Base-by-base conservation (phyloP, 805 yeast genomes). In the Trichomonascus vanleenenianus region DNA sequence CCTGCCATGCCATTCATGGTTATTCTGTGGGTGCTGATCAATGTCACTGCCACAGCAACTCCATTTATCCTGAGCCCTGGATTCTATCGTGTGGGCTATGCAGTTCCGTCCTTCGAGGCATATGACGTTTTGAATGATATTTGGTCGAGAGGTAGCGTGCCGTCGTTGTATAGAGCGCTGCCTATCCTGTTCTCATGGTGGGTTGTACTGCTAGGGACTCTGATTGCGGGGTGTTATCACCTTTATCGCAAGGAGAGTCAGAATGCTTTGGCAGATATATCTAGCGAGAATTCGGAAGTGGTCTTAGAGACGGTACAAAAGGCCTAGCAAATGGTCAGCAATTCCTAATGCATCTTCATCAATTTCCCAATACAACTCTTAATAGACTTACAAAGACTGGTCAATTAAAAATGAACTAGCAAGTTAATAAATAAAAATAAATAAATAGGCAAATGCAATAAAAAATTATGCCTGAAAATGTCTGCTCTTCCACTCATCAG, bases 401-500 rank as follows among this genome's bases (percentile, higher is more conserved):
- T 22, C 27, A 22, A 22, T n/a, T n/a, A n/a, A n/a, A n/a, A n/a
- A n/a, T n/a, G n/a, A n/a, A n/a, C n/a, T n/a, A n/a, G n/a, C n/a
- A n/a, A n/a, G 27, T 22, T 16, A 36, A 42, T 34, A 30, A 35
- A 42, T 14, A 27, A 14, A 38, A 22, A 22, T 5, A 8, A 22
- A 22, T 22, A 22, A 22, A 22, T 22, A 22, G 8, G 8, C 27
- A 22, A 22, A 22, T 22, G 27, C 27, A 22, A 22, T 5, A 22
- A n/a, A n/a, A n/a, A n/a, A n/a, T n/a, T 22, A 37, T 20, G 32
- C 30, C 27, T 15, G 11, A 18, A 19, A 16, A n/a, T 36, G 11
- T 11, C 27, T 14, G 4, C 18, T 37, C 36, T 50, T 50, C 55
- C 54, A 50, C 16, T 40, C 44, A 11, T 35, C 43, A 20, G 56